Evolutionary conservation across 805 yeast genomes (phyloP).

Genomic region (Metschnikowia chrysomelidarum): DNA sequence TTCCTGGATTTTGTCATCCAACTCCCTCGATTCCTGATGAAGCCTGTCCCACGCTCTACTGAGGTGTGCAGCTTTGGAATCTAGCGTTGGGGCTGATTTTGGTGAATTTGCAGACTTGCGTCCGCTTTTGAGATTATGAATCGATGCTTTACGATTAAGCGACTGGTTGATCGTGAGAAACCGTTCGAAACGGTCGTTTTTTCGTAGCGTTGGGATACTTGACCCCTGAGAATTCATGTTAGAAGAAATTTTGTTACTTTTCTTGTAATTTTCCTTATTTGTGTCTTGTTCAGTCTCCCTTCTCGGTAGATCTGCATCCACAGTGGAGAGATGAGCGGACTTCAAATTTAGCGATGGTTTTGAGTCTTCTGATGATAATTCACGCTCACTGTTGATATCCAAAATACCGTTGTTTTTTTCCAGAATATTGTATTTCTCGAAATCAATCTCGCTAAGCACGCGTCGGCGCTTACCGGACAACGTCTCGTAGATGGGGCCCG

Average conservation of each 20-base stretch:
- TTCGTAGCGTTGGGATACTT: constrained; percentile 15
- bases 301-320: too few relatives aligned
- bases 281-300: too few relatives aligned
- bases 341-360: too few relatives aligned
- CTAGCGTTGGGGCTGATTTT: too few relatives aligned
- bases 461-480: constrained; percentile 22
- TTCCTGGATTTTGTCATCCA: constrained; percentile 23
- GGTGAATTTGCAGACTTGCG: too few relatives aligned
- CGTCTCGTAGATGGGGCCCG: too few relatives aligned
- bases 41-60: constrained; percentile 9
- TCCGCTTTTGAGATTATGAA: not conserved
- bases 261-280: too few relatives aligned
- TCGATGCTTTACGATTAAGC: constrained; percentile 13
- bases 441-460: constrained; percentile 19
- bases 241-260: constrained; percentile 5
- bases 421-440: constrained; percentile 7
- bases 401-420: too few relatives aligned
- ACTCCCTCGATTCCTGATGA: constrained; percentile 15
- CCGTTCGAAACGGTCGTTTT: constrained; percentile 10
- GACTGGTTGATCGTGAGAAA: constrained; percentile 16
- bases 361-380: too few relatives aligned
- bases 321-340: too few relatives aligned
- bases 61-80: not conserved
- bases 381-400: too few relatives aligned
- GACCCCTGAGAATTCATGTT: constrained; percentile 13